Percentiles rank a stretch among this genome's conserved stretches.
These are phyloP conservation scores for Penicillium digitatum DNA, from an alignment of 2,329 filamentous ascomycete genomes.

Conservation along the genomic window DNA sequence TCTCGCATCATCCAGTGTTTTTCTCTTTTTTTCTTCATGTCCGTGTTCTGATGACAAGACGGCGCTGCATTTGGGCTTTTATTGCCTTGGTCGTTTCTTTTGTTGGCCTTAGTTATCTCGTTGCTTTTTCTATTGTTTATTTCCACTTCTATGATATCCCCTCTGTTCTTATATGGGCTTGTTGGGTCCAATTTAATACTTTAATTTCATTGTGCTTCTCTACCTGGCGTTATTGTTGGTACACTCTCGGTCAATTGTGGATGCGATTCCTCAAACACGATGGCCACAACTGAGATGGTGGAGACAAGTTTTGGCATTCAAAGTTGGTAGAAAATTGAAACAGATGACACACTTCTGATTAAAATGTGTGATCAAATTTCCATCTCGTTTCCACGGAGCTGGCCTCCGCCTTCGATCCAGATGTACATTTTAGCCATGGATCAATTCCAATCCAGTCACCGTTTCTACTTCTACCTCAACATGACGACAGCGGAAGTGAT, in stretches of 20 bases:
- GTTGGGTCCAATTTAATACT: slow-evolving; percentile 31
- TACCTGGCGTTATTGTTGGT: slow-evolving; percentile 20
- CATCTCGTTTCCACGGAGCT: slow-evolving; percentile 3
- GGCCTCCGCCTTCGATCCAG: slow-evolving; percentile 4
- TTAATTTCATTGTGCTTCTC: slow-evolving; percentile 26
- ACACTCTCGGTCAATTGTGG: slow-evolving; percentile 14
- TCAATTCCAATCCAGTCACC: slow-evolving; percentile 4
- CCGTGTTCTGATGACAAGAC: slow-evolving; percentile 41
- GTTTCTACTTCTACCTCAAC: slow-evolving; percentile 6
- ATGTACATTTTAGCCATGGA: slow-evolving; percentile 3
- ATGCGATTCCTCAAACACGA: slow-evolving; percentile 15
- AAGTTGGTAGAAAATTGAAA: background rate
- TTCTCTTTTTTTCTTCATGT: slow-evolving; percentile 34
- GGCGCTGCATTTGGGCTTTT: slow-evolving; percentile 40
- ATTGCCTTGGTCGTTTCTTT: slow-evolving; percentile 16
- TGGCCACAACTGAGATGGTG: slow-evolving; percentile 10
- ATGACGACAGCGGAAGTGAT: slow-evolving; percentile 11
- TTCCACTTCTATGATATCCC: slow-evolving; percentile 44
- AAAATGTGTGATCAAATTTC: background rate
- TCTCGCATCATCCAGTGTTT: slow-evolving; percentile 26
- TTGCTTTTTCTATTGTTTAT: slow-evolving; percentile 21
- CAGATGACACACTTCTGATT: slow-evolving; percentile 18
- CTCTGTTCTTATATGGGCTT: slow-evolving; percentile 38
- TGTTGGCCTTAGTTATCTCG: slow-evolving; percentile 21
- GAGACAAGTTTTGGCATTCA: background rate